Percentiles rank a stretch among this genome's conserved stretches.
These are phyloP conservation scores for Aspergillus ruber DNA, from an alignment of 2,329 filamentous ascomycete species.

Conservation along the genomic window DNA sequence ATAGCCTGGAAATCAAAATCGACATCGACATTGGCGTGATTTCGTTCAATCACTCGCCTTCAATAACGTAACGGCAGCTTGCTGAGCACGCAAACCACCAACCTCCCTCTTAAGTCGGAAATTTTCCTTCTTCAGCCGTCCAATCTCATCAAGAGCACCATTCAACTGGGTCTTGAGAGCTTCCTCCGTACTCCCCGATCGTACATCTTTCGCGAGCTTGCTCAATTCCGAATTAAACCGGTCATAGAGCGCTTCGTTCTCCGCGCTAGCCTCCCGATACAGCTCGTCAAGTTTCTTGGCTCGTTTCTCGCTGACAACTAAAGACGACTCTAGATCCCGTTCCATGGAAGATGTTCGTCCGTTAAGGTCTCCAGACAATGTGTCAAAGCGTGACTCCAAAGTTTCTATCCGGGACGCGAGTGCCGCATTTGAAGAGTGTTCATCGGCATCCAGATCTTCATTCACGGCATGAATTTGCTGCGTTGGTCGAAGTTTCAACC, in stretches of 20 bases:
- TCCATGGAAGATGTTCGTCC: conserved; percentile 59
- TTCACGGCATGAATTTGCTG: conserved; percentile 26
- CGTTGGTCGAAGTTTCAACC: conserved; percentile 28
- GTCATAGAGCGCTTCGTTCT: conserved; percentile 89
- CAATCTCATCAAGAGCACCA: conserved; percentile 70
- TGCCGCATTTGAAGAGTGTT: conserved; percentile 11
- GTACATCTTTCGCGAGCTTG: conserved; percentile 71
- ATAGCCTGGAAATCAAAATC: conserved; percentile 3
- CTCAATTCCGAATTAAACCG: conserved; percentile 86
- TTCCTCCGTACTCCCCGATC: conserved; percentile 69
- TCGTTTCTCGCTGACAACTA: conserved; percentile 70
- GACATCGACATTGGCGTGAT: background rate
- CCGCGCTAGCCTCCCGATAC: conserved; percentile 78
- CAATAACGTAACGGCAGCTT: conserved; percentile 27
- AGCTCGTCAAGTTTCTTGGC: conserved; percentile 78
- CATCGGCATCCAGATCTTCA: conserved; percentile 17
- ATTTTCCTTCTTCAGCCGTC: conserved; percentile 77
- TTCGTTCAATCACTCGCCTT: conserved; percentile 23
- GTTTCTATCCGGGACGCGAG: conserved; percentile 51
- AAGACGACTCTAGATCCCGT: conserved; percentile 62
- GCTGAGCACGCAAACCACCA: conserved; percentile 57
- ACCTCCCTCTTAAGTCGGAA: conserved; percentile 75
- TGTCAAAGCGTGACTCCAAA: conserved; percentile 62
- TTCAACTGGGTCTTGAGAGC: conserved; percentile 66
- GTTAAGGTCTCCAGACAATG: conserved; percentile 53